These are phyloP conservation scores for Fusarium armeniacum DNA, from an alignment of 2,329 filamentous ascomycete species.

Conservation along the genomic window DNA sequence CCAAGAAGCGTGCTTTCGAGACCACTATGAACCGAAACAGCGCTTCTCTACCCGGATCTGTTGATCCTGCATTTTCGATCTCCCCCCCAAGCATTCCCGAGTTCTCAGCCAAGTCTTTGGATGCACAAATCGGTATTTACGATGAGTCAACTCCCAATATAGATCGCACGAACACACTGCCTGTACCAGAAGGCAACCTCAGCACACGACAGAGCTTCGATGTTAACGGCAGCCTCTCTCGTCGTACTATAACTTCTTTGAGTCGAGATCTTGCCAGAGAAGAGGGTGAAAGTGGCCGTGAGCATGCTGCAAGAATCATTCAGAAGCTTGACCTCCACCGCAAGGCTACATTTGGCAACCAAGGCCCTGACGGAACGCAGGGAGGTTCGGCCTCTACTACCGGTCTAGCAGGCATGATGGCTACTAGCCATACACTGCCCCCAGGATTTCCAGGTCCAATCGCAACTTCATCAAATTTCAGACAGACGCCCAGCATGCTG, in stretches of 20 bases:
- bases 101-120: conserved; percentile 84
- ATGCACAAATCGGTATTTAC: conserved; percentile 72
- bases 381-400: conserved; percentile 60
- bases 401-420: conserved; percentile 88
- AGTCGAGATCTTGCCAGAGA: conserved; percentile 66
- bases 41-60: conserved; percentile 61
- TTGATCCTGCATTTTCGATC: conserved; percentile 89
- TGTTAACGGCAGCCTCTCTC: conserved; percentile 64
- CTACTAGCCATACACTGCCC: conserved; percentile 83
- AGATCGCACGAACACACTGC: conserved; percentile 76
- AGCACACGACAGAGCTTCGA: conserved; percentile 80
- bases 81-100: conserved; percentile 89
- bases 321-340: conserved; percentile 92
- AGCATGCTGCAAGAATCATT: conserved; percentile 90
- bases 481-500: conserved; percentile 51
- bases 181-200: conserved; percentile 68
- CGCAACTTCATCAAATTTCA: conserved; percentile 50
- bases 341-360: conserved; percentile 73
- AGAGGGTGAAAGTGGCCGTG: conserved; percentile 81
- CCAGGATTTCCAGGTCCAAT: conserved; percentile 66
- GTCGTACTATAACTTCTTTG: conserved; percentile 69
- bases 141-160: conserved; percentile 60
- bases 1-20: conserved; percentile 92
- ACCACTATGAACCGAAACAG: conserved; percentile 70
- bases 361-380: conserved; percentile 56